phyloP scores from a whole-genome alignment of 2,329 filamentous ascomycete species.

The Fusarium sambucinum region DNA sequence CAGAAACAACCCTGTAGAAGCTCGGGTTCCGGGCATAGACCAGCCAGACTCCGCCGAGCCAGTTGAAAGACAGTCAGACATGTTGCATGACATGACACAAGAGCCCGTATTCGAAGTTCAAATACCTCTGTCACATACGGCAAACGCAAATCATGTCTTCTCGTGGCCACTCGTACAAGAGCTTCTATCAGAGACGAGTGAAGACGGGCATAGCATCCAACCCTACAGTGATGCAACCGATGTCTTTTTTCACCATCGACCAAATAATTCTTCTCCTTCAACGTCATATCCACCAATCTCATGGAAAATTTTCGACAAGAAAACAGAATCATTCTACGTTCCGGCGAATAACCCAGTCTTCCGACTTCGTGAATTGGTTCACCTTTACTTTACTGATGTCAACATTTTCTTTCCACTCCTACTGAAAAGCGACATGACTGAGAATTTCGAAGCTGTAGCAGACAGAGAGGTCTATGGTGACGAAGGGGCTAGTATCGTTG shows the following conservation, averaged over 20 bases:
- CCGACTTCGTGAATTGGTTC: not conserved
- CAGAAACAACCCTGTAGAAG: accelerated
- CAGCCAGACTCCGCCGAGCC: not conserved
- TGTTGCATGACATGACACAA: not conserved
- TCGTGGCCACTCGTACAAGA: slow-evolving; percentile 18
- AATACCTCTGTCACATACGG: slow-evolving; percentile 31
- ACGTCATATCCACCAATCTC: not conserved
- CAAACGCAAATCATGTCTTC: slow-evolving; percentile 36
- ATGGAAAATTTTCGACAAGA: slow-evolving; percentile 16
- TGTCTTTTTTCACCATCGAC: slow-evolving; percentile 23
- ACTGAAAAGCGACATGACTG: not conserved
- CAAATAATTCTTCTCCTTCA: not conserved
- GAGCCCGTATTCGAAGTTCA: slow-evolving; percentile 8
- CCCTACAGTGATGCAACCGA: slow-evolving; percentile 14
- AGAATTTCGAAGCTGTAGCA: not conserved
- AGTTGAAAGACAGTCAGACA: not conserved
- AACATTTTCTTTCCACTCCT: slow-evolving; percentile 46
- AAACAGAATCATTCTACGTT: not conserved
- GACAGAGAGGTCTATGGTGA: not conserved
- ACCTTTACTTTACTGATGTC: slow-evolving; percentile 45
- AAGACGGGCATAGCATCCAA: not conserved
- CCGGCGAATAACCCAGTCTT: accelerated
- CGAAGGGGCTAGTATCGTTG: not conserved
- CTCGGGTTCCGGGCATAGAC: accelerated
- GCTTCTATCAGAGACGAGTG: not conserved